Conservation (phyloP, 108 stramenopile genomes). For the Cyclotella choctawhatcheeana region DNA sequence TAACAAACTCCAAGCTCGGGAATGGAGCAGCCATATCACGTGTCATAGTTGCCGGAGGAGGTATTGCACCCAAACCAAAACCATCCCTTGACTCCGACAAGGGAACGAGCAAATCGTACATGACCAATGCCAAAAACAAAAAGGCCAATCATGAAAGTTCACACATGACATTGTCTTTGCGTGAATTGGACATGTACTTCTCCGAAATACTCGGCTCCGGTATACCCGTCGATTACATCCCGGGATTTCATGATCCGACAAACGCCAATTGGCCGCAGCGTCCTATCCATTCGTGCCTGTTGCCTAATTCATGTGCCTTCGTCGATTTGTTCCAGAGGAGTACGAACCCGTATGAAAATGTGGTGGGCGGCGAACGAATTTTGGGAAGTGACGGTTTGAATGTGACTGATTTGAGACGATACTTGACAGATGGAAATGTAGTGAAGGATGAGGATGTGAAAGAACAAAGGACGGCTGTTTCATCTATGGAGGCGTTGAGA, state of each 20-base stretch:
- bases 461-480: constrained; percentile 15
- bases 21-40: constrained; percentile 65
- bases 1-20: constrained; percentile 60
- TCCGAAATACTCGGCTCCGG: constrained; percentile 58
- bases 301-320: constrained; percentile 57
- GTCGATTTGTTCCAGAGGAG: constrained; percentile 53
- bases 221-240: constrained; percentile 81
- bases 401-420: constrained; percentile 68
- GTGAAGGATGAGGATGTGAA: constrained; percentile 18
- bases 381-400: constrained; percentile 83
- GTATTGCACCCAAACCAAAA: constrained; percentile 18
- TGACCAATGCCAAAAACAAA: constrained; percentile 30
- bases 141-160: constrained; percentile 24
- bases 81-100: not conserved
- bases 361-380: constrained; percentile 39
- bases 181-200: constrained; percentile 71
- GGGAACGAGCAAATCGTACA: constrained; percentile 5
- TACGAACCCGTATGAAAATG: constrained; percentile 80
- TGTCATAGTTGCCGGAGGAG: constrained; percentile 76
- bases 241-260: constrained; percentile 82
- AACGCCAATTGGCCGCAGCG: constrained; percentile 90
- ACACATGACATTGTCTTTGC: constrained; percentile 17
- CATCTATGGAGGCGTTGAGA: constrained; percentile 61
- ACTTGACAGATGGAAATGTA: constrained; percentile 27
- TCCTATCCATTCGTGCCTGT: constrained; percentile 74